Evolutionary conservation across 306 rosid species (phyloP).

Genomic region (Glycyrrhiza uralensis): DNA sequence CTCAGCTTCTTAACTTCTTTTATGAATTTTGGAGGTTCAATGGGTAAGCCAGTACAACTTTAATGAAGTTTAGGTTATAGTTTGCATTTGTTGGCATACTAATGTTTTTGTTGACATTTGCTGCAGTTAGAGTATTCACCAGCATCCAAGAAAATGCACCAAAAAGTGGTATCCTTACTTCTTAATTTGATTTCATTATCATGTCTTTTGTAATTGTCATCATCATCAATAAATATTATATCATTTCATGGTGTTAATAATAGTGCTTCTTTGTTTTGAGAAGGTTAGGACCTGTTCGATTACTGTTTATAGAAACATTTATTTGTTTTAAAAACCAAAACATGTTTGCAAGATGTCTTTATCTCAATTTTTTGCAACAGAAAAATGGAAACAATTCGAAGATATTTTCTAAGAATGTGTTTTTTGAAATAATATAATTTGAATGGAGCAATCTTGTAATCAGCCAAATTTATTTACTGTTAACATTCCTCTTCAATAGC

Average conservation of each 20-base stretch:
- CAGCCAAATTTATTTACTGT: background rate
- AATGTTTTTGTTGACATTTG: constrained; percentile 16
- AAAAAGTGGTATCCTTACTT: constrained; percentile 68
- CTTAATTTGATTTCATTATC: background rate
- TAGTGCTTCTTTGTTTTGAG: constrained; percentile 16
- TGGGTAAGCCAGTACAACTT: constrained; percentile 56
- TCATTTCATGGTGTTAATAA: background rate
- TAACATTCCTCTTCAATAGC: background rate
- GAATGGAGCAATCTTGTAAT: background rate
- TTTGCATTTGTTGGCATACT: background rate
- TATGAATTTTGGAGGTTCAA: constrained; percentile 87
- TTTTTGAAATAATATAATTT: background rate
- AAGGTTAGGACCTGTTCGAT: background rate
- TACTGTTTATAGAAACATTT: background rate
- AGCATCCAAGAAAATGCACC: constrained; percentile 92
- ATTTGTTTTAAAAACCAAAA: background rate
- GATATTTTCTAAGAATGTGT: background rate
- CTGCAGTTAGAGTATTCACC: constrained; percentile 91
- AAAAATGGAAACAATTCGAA: background rate
- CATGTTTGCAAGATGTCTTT: background rate
- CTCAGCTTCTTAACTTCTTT: constrained; percentile 94
- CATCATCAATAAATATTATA: background rate
- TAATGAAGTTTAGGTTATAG: constrained; percentile 6
- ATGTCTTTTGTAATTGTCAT: background rate
- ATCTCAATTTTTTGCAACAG: background rate